phyloP scores from a whole-genome alignment of 768 basidiomycete genomes.

The Russula sp. region DNA sequence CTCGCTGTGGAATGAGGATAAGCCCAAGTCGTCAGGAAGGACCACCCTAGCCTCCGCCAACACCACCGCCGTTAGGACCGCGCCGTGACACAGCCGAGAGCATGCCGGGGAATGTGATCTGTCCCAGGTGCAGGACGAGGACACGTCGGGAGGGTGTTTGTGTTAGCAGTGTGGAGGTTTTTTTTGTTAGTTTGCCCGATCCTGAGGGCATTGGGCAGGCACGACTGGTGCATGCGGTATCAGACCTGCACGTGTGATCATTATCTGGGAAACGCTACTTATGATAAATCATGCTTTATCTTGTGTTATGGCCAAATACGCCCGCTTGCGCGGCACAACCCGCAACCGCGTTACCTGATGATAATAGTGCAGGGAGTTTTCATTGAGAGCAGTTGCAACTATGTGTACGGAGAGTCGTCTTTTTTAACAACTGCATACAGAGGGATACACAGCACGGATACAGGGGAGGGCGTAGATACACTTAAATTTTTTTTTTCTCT shows the following conservation, averaged over 20 bases:
- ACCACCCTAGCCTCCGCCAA: background rate
- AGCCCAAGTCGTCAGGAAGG: constrained; percentile 31
- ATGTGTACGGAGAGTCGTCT: too few relatives aligned
- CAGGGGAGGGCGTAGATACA: too few relatives aligned
- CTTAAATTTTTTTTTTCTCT: too few relatives aligned
- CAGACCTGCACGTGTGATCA: background rate
- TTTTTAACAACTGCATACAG: too few relatives aligned
- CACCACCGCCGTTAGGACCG: constrained; percentile 4
- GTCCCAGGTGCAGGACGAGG: constrained; percentile 27
- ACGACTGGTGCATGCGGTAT: background rate
- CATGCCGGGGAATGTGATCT: constrained; percentile 49
- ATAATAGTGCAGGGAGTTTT: too few relatives aligned
- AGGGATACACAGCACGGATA: too few relatives aligned
- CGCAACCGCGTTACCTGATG: too few relatives aligned
- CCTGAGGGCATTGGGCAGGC: background rate
- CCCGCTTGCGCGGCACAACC: too few relatives aligned
- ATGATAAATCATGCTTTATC: background rate
- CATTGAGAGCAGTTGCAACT: too few relatives aligned
- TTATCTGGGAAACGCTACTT: background rate
- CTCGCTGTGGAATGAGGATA: too few relatives aligned
- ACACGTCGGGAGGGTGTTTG: constrained; percentile 35
- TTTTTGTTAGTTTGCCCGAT: background rate
- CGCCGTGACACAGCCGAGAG: constrained; percentile 18
- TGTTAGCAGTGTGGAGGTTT: constrained; percentile 34
- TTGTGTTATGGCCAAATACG: too few relatives aligned